A percentile compares a stretch with the other conserved stretches of the same genome.
phyloP scores from a whole-genome alignment of 768 basidiomycete species.

The Gautieria morchelliformis region DNA sequence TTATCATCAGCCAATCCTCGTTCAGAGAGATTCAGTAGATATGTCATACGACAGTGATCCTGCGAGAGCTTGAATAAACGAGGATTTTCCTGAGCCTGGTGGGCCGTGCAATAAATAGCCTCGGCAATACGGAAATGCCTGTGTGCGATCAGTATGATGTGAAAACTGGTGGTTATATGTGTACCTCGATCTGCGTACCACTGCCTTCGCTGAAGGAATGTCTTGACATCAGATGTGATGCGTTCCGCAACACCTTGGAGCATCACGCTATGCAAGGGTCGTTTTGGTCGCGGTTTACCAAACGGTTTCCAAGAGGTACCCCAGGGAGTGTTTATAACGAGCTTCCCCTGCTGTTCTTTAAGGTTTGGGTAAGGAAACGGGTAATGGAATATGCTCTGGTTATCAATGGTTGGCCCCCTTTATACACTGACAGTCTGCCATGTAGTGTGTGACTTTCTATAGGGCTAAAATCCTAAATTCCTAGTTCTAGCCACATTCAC shows the following conservation, averaged over 20 bases:
- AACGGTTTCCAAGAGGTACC: slow-evolving; percentile 95
- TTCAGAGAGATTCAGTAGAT: slow-evolving; percentile 86
- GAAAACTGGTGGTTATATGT: slow-evolving; percentile 14
- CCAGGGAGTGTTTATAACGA: slow-evolving; percentile 95
- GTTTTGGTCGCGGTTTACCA: slow-evolving; percentile 80
- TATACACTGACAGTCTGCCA: too few relatives aligned
- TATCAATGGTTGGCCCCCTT: too few relatives aligned
- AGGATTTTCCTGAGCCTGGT: slow-evolving; percentile 96
- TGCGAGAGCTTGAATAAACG: slow-evolving; percentile 95
- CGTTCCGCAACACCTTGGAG: slow-evolving; percentile 78
- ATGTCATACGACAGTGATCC: slow-evolving; percentile 92
- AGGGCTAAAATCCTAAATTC: too few relatives aligned
- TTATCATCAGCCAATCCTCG: slow-evolving; percentile 96
- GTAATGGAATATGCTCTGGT: too few relatives aligned
- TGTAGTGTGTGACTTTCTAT: too few relatives aligned
- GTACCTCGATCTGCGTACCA: slow-evolving; percentile 97
- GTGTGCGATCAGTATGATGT: not conserved
- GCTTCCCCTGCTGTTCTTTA: slow-evolving; percentile 81
- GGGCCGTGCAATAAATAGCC: slow-evolving; percentile 95
- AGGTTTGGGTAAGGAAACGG: too few relatives aligned
- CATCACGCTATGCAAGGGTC: slow-evolving; percentile 84
- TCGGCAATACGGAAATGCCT: slow-evolving; percentile 96
- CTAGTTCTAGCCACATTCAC: too few relatives aligned
- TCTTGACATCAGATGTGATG: slow-evolving; percentile 70
- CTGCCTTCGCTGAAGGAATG: slow-evolving; percentile 72